These are phyloP conservation scores for Schizophyllum commune DNA, from an alignment of 1,284 basidiomycete genomes.

Conservation along the genomic window DNA sequence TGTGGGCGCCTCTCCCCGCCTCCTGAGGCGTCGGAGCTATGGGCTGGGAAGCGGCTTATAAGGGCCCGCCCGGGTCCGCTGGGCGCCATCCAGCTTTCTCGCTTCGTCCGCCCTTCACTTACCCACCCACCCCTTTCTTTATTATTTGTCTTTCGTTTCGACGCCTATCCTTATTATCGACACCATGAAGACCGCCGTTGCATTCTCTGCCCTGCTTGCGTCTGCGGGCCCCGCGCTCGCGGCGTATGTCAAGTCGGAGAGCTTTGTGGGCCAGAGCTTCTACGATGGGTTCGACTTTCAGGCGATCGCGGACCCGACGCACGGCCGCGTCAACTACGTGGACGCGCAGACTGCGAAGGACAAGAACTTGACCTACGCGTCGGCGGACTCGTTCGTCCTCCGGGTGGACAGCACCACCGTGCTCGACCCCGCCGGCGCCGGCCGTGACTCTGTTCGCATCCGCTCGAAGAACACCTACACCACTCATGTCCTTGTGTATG, in stretches of 20 bases:
- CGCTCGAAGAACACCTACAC: conserved; percentile 42
- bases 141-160: not conserved
- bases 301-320: conserved; percentile 37
- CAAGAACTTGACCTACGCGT: conserved; percentile 29
- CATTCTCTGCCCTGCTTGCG: not conserved
- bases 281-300: conserved; percentile 35
- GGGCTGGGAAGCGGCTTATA: not conserved
- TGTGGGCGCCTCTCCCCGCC: not conserved
- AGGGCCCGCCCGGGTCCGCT: not conserved
- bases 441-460: conserved; percentile 54
- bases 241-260: conserved; percentile 29
- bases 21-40: not conserved
- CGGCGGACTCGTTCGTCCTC: conserved; percentile 27
- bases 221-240: conserved; percentile 10
- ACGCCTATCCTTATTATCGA: not conserved
- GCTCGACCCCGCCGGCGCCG: conserved; percentile 37
- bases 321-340: conserved; percentile 40
- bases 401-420: conserved; percentile 36
- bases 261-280: conserved; percentile 34
- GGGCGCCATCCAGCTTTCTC: not conserved
- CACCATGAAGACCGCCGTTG: not conserved
- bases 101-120: not conserved
- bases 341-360: conserved; percentile 23
- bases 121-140: too few relatives aligned
- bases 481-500: conserved; percentile 51